These are phyloP conservation scores for Fusarium sp. DNA, from an alignment of 2,329 filamentous ascomycete species.

Conservation along the genomic window DNA sequence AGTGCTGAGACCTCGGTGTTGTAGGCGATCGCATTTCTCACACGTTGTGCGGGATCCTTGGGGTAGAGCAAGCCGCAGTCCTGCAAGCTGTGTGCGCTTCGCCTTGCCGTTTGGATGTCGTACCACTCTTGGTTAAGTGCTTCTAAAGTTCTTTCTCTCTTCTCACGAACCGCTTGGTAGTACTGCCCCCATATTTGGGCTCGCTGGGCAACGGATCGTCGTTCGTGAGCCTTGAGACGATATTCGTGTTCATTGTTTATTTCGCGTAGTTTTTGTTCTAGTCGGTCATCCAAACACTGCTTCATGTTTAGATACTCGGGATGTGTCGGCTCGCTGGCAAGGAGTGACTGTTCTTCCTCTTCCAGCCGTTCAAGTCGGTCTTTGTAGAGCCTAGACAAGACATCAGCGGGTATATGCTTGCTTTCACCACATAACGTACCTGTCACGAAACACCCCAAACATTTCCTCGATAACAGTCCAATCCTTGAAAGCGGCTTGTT, in stretches of 20 bases:
- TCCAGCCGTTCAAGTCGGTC: slow-evolving; percentile 86
- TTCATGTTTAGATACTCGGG: slow-evolving; percentile 92
- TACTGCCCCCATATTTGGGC: slow-evolving; percentile 90
- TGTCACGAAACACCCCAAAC: slow-evolving; percentile 85
- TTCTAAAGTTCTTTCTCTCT: slow-evolving; percentile 81
- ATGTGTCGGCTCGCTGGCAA: slow-evolving; percentile 73
- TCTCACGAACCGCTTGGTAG: slow-evolving; percentile 84
- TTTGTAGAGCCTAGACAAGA: slow-evolving; percentile 74
- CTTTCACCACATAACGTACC: slow-evolving; percentile 56
- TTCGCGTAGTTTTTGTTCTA: slow-evolving; percentile 79
- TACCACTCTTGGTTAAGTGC: slow-evolving; percentile 90
- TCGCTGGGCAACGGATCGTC: slow-evolving; percentile 79
- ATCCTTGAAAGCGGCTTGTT: slow-evolving; percentile 80
- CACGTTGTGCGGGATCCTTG: slow-evolving; percentile 76
- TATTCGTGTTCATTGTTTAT: slow-evolving; percentile 78
- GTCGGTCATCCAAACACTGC: slow-evolving; percentile 82
- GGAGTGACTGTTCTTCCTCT: slow-evolving; percentile 69
- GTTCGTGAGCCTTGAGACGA: slow-evolving; percentile 75
- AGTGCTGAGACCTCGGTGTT: slow-evolving; percentile 94
- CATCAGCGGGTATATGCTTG: slow-evolving; percentile 29
- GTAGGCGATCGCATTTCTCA: slow-evolving; percentile 87
- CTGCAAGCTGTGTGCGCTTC: slow-evolving; percentile 79
- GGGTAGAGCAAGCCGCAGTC: slow-evolving; percentile 86
- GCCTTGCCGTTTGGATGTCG: slow-evolving; percentile 87
- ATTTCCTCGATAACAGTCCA: slow-evolving; percentile 84